Conservation (phyloP, 257 asterid species). For the Salvia miltiorrhiza region DNA sequence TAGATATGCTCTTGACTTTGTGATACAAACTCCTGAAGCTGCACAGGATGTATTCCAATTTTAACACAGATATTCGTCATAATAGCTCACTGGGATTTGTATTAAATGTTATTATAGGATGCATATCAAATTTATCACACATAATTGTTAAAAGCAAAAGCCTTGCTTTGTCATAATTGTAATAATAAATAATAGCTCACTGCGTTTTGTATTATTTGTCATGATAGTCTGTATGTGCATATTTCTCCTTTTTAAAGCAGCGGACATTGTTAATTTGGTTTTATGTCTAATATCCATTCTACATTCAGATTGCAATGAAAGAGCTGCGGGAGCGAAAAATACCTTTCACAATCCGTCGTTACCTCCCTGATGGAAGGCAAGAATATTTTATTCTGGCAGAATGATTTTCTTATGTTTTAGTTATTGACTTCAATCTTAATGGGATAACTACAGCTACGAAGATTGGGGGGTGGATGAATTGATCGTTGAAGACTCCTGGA, state of each 20-base stretch:
- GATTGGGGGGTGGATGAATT: conserved; percentile 61
- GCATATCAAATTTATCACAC: too few relatives aligned
- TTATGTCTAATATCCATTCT: not conserved
- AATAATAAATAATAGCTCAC: not conserved
- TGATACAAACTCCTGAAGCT: not conserved
- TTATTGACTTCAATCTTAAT: conserved; percentile 2
- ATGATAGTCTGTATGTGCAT: not conserved
- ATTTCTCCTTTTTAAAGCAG: not conserved
- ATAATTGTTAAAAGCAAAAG: not conserved
- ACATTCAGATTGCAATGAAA: conserved; percentile 83
- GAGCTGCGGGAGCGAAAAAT: conserved; percentile 84
- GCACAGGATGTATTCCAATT: not conserved
- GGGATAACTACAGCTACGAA: conserved; percentile 38
- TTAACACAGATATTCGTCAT: not conserved
- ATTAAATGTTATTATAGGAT: not conserved
- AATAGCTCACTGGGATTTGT: not conserved
- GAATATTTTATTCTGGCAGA: not conserved
- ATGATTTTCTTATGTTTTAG: not conserved
- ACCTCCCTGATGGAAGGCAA: conserved; percentile 91
- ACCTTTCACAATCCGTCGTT: conserved; percentile 88
- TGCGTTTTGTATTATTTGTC: not conserved
- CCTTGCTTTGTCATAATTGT: not conserved
- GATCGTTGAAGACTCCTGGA: conserved; percentile 62
- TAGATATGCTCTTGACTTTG: not conserved
- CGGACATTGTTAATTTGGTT: not conserved